Base-by-base conservation (phyloP, 2,329 filamentous ascomycete genomes). In the Laburnicola sp. region DNA sequence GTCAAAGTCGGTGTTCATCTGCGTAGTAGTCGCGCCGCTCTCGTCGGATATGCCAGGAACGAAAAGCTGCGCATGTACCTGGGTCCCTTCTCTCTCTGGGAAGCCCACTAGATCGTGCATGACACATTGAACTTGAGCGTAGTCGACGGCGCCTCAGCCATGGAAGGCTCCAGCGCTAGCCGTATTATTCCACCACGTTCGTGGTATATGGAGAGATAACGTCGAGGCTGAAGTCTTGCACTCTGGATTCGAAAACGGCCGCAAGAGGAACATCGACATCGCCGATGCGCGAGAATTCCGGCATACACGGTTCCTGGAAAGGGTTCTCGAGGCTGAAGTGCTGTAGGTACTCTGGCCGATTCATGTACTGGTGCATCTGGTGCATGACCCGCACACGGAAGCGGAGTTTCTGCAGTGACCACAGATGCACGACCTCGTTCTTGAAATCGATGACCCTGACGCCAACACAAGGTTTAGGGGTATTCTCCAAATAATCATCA, bases 121-220 rank as follows among this genome's bases (percentile, higher is more conserved):
- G 28, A 97, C 92, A 97, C 92, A 65, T 97, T 99, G 76, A 99
- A 99, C 70, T 97, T 99, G 51, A 97, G 78, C 2, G 90, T 97
- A 51, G 89, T 94, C 9, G 90, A 89, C 10, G 94, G 94, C 3
- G 92, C 93, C 64, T 95, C 87, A 2, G 93, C 92, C 41, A 91
- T 93, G 0, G 93, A 97, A 10, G 94, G 94, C 68, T 99, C 94
- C 5, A 99, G 77, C 0, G 93, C 93, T 32, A 99, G 78, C 65
- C 91, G 89, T 59, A 99, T 84, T 48, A 97, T 93, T 38, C 93
- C 94, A 97, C 85, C 6, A 91, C 89, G 63, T 91, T 91, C 25
- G 87, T 89, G 0, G 94, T 99, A 65, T 96, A 95, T 2, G 93
- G 92, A 0, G 92, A 97, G 39, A 91, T 83, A 30, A 97, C 87